A percentile compares a stretch with the other conserved stretches of the same genome.
Conservation (phyloP, 371 early-diverging fungal genomes). For the Mortierella sp. region DNA sequence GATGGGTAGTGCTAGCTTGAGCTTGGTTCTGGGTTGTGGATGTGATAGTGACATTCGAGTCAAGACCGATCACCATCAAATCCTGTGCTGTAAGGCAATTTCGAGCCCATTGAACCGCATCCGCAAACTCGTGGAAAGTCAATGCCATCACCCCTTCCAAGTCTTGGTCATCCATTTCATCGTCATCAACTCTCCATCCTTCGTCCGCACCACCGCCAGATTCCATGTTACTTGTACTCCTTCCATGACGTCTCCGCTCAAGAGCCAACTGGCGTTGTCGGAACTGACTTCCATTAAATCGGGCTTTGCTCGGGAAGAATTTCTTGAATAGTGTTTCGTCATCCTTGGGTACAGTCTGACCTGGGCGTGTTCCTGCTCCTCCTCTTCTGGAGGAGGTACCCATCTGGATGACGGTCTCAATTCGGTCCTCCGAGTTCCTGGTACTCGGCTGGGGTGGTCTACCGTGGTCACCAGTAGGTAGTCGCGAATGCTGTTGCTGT, state of each 20-base stretch:
- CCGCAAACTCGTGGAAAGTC: constrained; percentile 31
- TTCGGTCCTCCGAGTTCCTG: not conserved
- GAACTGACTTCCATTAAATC: constrained; percentile 16
- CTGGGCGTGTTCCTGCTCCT: not conserved
- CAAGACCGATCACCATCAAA: constrained; percentile 34
- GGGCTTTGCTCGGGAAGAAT: constrained; percentile 33
- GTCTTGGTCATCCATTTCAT: constrained; percentile 4
- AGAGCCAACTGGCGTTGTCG: constrained; percentile 12
- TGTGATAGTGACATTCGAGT: constrained; percentile 8
- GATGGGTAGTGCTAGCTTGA: too few relatives aligned
- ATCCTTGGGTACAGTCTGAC: constrained; percentile 27
- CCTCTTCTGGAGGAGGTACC: too few relatives aligned
- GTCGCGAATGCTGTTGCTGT: too few relatives aligned
- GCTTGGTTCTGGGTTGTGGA: too few relatives aligned
- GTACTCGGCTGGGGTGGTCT: not conserved
- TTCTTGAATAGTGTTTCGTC: constrained; percentile 26
- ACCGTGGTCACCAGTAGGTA: not conserved
- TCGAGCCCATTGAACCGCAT: constrained; percentile 36
- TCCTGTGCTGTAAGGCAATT: constrained; percentile 35
- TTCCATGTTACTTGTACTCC: not conserved
- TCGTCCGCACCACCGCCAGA: not conserved
- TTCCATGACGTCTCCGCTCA: constrained; percentile 2
- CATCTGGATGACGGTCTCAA: not conserved
- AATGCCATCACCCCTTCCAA: constrained; percentile 33
- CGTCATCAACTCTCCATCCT: not conserved